Base-by-base conservation (phyloP, 2,329 filamentous ascomycete species). In the Microdochium bolleyi region DNA sequence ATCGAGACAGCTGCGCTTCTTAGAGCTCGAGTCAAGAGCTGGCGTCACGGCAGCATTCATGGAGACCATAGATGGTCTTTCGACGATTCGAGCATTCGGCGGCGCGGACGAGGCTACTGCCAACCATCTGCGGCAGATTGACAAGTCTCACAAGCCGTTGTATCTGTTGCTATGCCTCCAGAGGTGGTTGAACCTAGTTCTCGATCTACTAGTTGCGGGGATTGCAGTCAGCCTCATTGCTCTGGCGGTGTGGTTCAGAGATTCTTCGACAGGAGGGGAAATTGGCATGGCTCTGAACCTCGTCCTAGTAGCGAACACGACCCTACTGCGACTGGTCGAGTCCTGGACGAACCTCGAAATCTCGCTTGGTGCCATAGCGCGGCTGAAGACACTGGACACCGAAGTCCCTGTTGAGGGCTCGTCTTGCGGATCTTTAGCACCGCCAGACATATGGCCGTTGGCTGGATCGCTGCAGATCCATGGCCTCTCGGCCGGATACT, bases 1-100 rank as follows among this genome's bases (percentile, higher is more conserved):
- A 1, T 80, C 77, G 0, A 75, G 77, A 4, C 78, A 81, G 52
- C 62, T 82, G 4, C 71, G 79, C 50, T 70, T 78, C 24, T 64
- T 81, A 8, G 79, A 82, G 58, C 67, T 81, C 0, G 78, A 81
- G 59, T 66, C 70, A 22, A 74, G 75, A 54, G 69, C 71, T 1
- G 73, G 75, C 1, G 65, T 80, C 0, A 79, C 75, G 57, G 73
- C 75, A 0, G 73, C 79, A 41, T 79, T 80, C 55, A 66, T 70
- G 3, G 78, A 81, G 55, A 73, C 73, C 1, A 59, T 78, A 0
- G 64, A 67, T 3, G 78, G 77, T 0, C 54, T 80, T 0, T 57
- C 67, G 0, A 79, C 73, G 1, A 72, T 82, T 44, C 73, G 77
- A 10, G 73, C 78, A 0, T 80, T 78, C 52, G 68, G 68, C 1